Conservation (phyloP, 2,329 filamentous ascomycete species). For the Stemphylium lycopersici region DNA sequence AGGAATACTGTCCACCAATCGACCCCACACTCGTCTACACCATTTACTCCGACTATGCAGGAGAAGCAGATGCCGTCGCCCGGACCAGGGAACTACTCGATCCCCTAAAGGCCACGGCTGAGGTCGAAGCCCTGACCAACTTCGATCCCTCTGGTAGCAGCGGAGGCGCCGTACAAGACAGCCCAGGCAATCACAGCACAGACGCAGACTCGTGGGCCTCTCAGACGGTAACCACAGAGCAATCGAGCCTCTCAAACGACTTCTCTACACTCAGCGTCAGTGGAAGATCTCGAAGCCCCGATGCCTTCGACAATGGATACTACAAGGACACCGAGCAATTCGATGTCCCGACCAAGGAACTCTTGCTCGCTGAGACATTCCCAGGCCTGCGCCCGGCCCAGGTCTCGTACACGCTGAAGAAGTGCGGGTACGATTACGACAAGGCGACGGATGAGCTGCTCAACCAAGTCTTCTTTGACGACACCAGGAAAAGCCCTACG, state of each 20-base stretch:
- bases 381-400: conserved; percentile 69
- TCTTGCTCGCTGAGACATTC: conserved; percentile 73
- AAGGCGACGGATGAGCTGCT: conserved; percentile 79
- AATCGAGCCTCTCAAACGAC: conserved; percentile 57
- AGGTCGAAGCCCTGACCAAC: conserved; percentile 71
- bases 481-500: conserved; percentile 61
- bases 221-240: conserved; percentile 56
- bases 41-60: conserved; percentile 75
- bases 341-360: conserved; percentile 67
- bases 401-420: conserved; percentile 70
- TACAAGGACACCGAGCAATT: conserved; percentile 51
- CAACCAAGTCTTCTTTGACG: conserved; percentile 77
- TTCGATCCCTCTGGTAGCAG: conserved; percentile 81
- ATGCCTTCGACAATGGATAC: conserved; percentile 35
- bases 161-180: conserved; percentile 41
- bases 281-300: conserved; percentile 26
- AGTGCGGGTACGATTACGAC: conserved; percentile 70
- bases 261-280: conserved; percentile 48
- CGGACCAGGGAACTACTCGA: conserved; percentile 67
- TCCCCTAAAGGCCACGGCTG: conserved; percentile 68
- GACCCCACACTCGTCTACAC: conserved; percentile 80
- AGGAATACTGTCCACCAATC: conserved; percentile 74
- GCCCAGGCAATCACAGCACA: conserved; percentile 24
- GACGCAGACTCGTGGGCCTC: conserved; percentile 48
- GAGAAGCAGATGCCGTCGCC: conserved; percentile 59